Evolutionary conservation across 768 basidiomycete species (phyloP).

Genomic region (Phaeotremella skinneri): DNA sequence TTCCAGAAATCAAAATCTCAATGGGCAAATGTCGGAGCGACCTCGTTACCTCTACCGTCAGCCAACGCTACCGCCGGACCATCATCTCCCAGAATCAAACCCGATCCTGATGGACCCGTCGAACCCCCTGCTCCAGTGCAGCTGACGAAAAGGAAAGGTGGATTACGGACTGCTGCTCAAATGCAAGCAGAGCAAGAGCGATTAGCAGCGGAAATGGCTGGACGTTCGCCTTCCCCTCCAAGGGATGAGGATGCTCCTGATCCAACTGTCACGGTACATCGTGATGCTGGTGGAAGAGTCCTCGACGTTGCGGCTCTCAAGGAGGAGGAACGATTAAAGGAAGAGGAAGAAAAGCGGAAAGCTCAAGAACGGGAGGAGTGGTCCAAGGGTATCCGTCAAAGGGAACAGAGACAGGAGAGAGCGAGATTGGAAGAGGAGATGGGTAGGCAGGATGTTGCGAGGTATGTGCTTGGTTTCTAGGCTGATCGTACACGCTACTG

Average conservation of each 20-base stretch:
- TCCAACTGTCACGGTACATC: constrained; percentile 73
- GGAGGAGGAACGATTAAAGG: constrained; percentile 77
- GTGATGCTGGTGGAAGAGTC: constrained; percentile 80
- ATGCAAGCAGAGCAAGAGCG: constrained; percentile 60
- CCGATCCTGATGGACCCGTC: constrained; percentile 32
- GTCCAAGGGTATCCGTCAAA: constrained; percentile 92
- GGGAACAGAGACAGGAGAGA: constrained; percentile 70
- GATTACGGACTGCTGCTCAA: constrained; percentile 72
- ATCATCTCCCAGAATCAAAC: constrained; percentile 33
- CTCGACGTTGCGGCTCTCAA: constrained; percentile 81
- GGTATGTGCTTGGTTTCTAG: constrained; percentile 51
- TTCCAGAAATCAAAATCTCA: constrained; percentile 44
- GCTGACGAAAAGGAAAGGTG: constrained; percentile 58
- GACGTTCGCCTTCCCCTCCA: constrained; percentile 23
- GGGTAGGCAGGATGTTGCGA: constrained; percentile 65
- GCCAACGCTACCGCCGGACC: constrained; percentile 17
- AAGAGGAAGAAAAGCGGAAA: constrained; percentile 77
- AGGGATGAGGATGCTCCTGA: constrained; percentile 32
- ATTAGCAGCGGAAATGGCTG: constrained; percentile 48
- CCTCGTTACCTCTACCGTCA: constrained; percentile 26
- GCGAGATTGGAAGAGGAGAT: constrained; percentile 68
- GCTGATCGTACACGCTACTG: neutral
- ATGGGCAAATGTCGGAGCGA: constrained; percentile 39
- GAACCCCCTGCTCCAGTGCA: constrained; percentile 16
- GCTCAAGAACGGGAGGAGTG: constrained; percentile 83